phyloP scores from a whole-genome alignment of 2,329 filamentous ascomycete genomes.

The Colletotrichum noveboracense region DNA sequence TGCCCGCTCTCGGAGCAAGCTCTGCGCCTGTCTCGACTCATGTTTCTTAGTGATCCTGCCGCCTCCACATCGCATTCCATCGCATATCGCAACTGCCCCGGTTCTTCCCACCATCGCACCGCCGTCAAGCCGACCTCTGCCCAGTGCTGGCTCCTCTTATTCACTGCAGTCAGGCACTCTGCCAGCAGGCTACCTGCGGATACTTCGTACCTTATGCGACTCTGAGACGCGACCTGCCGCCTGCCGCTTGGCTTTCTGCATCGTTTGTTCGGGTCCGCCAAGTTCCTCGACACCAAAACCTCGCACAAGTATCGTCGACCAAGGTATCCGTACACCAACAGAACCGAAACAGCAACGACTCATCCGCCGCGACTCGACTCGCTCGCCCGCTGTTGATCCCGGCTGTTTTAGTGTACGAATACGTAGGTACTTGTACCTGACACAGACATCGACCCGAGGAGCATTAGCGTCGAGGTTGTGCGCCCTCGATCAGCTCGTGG shows the following conservation, averaged over 20 bases:
- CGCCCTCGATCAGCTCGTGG: background rate
- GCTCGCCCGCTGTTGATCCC: background rate
- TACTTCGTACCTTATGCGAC: background rate
- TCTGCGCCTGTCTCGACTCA: conserved; percentile 11
- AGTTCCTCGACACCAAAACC: background rate
- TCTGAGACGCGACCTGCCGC: background rate
- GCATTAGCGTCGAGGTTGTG: background rate
- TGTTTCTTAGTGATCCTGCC: conserved; percentile 17
- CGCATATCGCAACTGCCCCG: background rate
- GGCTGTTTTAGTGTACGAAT: background rate
- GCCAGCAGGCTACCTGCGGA: background rate
- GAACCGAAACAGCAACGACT: background rate
- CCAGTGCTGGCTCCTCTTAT: background rate
- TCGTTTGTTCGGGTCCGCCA: background rate
- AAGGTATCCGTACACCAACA: background rate
- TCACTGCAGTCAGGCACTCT: background rate
- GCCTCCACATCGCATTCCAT: background rate
- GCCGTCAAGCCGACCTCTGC: background rate
- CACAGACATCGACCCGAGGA: background rate
- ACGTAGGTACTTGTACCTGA: background rate
- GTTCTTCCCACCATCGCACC: conserved; percentile 7
- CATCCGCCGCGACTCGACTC: background rate
- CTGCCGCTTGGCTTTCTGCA: background rate
- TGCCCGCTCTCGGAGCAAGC: conserved; percentile 20
- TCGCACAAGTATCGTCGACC: background rate